Conservation (phyloP, 352 stramenopile species). For the Thalassiosira exigua region DNA sequence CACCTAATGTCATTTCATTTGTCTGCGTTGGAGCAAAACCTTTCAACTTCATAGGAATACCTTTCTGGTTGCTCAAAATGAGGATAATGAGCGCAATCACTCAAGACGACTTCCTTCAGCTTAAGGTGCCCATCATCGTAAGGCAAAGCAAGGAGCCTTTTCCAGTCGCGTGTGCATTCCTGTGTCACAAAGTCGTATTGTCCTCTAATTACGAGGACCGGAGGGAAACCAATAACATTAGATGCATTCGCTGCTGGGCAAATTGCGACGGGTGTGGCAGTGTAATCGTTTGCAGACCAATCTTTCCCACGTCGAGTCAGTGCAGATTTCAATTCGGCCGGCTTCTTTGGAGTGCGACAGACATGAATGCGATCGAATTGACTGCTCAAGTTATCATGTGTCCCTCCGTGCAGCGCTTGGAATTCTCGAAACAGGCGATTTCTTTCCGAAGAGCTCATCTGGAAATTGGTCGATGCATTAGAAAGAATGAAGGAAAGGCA, state of each 20-base stretch:
- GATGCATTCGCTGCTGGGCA: neutral
- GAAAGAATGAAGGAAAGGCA: conserved; percentile 72
- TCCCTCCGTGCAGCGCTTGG: conserved; percentile 23
- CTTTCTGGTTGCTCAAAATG: conserved; percentile 30
- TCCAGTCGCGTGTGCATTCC: conserved; percentile 57
- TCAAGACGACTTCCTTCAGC: conserved; percentile 20
- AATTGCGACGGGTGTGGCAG: conserved; percentile 10
- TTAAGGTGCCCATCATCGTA: neutral
- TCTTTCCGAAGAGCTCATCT: conserved; percentile 48
- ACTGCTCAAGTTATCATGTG: no score
- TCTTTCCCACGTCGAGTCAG: conserved; percentile 30
- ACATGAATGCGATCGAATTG: conserved; percentile 35
- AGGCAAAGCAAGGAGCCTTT: conserved; percentile 31
- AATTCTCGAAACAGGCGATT: conserved; percentile 53
- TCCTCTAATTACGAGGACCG: conserved; percentile 60
- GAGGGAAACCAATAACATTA: conserved; percentile 35
- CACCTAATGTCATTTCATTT: no score
- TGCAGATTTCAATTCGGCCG: conserved; percentile 49
- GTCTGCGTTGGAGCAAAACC: conserved; percentile 30
- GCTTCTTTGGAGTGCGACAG: conserved; percentile 28
- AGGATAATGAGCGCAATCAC: conserved; percentile 42
- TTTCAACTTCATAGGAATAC: conserved; percentile 28
- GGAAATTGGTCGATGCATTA: conserved; percentile 58
- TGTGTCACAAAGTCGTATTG: conserved; percentile 69
- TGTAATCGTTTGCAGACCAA: conserved; percentile 45